These are phyloP conservation scores for Aspergillaceae sp. DNA, from an alignment of 2,329 filamentous ascomycete genomes.

Conservation along the genomic window DNA sequence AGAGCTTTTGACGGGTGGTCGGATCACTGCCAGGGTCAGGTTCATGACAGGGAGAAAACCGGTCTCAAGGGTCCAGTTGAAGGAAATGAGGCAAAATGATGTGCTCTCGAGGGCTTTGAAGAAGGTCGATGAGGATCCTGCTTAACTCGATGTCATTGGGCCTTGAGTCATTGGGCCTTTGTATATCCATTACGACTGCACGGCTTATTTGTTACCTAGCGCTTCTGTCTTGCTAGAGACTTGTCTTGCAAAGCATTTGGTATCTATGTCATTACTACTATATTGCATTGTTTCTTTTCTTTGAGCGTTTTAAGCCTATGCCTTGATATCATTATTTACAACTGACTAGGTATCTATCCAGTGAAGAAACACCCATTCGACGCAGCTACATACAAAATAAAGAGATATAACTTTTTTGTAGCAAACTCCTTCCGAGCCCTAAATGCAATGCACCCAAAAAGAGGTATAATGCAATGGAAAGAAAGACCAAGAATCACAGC, in stretches of 20 bases:
- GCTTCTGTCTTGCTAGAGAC: too few relatives aligned
- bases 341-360: too few relatives aligned
- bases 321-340: not conserved
- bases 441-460: conserved; percentile 1
- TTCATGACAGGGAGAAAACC: conserved; percentile 26
- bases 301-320: too few relatives aligned
- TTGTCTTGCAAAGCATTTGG: too few relatives aligned
- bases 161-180: too few relatives aligned
- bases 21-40: conserved; percentile 17
- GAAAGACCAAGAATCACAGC: conserved; percentile 44
- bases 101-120: conserved; percentile 2
- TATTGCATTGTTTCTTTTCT: too few relatives aligned
- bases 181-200: too few relatives aligned
- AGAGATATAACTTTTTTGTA: not conserved
- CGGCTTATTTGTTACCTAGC: too few relatives aligned
- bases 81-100: conserved; percentile 3
- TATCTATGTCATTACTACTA: too few relatives aligned
- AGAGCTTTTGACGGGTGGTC: conserved; percentile 25
- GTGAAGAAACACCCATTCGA: too few relatives aligned
- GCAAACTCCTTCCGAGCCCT: conserved; percentile 8
- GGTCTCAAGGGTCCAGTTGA: conserved; percentile 9
- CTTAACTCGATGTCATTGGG: too few relatives aligned
- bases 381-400: not conserved
- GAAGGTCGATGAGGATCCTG: not conserved
- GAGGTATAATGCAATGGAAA: conserved; percentile 10